Percentiles rank a stretch among this genome's conserved stretches.
Conservation (phyloP, 768 basidiomycete genomes). For the Auriscalpium orientale region DNA sequence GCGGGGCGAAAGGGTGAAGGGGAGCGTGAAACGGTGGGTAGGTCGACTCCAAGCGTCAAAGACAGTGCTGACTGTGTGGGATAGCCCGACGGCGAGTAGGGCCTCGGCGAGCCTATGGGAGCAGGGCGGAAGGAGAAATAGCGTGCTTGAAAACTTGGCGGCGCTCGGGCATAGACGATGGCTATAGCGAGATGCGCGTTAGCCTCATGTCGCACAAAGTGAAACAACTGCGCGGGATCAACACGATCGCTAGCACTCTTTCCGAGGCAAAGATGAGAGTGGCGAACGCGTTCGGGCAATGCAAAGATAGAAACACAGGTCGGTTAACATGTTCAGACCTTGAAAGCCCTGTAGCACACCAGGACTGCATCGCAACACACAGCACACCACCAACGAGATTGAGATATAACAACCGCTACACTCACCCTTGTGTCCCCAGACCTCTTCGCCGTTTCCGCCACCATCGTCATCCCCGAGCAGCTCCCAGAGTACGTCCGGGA, state of each 20-base stretch:
- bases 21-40: slow-evolving; percentile 32
- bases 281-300: too few species aligned
- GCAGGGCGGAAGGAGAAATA: slow-evolving; percentile 77
- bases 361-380: too few species aligned
- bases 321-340: background rate
- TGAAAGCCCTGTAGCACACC: too few species aligned
- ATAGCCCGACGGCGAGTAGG: slow-evolving; percentile 41
- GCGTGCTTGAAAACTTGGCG: slow-evolving; percentile 82
- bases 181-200: slow-evolving; percentile 36
- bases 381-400: background rate
- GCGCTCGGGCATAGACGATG: slow-evolving; percentile 90
- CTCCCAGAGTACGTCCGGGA: slow-evolving; percentile 97
- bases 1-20: slow-evolving; percentile 36
- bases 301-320: background rate
- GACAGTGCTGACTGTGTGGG: slow-evolving; percentile 56
- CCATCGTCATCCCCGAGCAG: slow-evolving; percentile 40
- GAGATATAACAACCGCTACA: slow-evolving; percentile 16
- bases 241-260: background rate
- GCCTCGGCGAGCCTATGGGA: slow-evolving; percentile 41
- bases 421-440: slow-evolving; percentile 94
- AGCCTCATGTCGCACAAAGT: background rate
- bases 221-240: background rate
- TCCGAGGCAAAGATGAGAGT: background rate
- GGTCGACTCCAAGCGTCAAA: slow-evolving; percentile 40
- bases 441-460: slow-evolving; percentile 37